phyloP scores from a whole-genome alignment of 2,329 filamentous ascomycete species.

The Diaporthe citrichinensis region DNA sequence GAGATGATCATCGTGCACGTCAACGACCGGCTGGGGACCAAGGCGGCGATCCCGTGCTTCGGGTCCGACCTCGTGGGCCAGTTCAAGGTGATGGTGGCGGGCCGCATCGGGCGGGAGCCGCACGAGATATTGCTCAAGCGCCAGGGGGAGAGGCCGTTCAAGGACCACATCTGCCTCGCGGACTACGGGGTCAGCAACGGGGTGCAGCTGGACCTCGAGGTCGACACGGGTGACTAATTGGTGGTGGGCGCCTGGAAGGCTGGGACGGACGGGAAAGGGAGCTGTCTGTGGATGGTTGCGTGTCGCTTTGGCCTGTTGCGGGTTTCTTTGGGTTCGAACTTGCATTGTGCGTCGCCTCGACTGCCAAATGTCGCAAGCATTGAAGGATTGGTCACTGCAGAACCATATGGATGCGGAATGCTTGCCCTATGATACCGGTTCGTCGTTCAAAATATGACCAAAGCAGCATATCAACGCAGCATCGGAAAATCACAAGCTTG shows the following conservation, averaged over 20 bases:
- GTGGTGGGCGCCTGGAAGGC: too few species aligned
- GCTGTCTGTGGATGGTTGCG: not conserved
- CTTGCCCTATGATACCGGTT: not conserved
- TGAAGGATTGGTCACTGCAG: not conserved
- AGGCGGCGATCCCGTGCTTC: conserved; percentile 91
- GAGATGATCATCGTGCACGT: conserved; percentile 95
- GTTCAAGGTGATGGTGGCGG: conserved; percentile 93
- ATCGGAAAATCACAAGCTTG: not conserved
- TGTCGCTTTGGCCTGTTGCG: not conserved
- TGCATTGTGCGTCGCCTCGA: not conserved
- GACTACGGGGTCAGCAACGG: conserved; percentile 97
- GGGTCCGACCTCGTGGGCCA: conserved; percentile 86
- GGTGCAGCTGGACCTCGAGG: conserved; percentile 76
- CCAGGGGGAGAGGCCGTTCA: conserved; percentile 93
- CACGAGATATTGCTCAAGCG: conserved; percentile 93
- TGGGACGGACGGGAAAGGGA: not conserved
- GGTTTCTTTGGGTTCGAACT: not conserved
- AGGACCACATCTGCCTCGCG: conserved; percentile 87
- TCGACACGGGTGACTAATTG: conserved; percentile 71
- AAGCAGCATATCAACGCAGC: not conserved
- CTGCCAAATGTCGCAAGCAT: not conserved
- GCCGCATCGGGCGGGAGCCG: conserved; percentile 87
- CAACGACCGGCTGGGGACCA: conserved; percentile 97
- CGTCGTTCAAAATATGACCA: not conserved
- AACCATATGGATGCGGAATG: too few species aligned